A percentile compares a stretch with the other conserved stretches of the same genome.
Evolutionary conservation across 805 yeast species (phyloP).

Genomic region (Yarrowia bubula): DNA sequence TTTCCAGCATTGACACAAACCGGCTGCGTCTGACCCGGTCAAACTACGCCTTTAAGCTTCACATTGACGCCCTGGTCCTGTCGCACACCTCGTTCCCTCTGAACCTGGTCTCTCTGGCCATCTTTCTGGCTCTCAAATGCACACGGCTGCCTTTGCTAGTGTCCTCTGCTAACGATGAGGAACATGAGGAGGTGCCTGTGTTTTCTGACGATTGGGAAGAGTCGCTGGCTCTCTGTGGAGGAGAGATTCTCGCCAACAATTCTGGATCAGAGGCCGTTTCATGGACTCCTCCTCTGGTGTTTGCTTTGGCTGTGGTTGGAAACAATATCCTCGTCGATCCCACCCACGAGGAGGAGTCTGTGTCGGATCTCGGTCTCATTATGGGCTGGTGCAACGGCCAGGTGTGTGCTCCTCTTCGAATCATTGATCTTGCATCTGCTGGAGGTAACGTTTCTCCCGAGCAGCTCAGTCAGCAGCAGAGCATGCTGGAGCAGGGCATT

Average conservation of each 20-base stretch:
- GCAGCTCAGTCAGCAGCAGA: conserved; percentile 36
- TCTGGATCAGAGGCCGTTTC: conserved; percentile 15
- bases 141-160: conserved; percentile 71
- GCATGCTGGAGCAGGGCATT: conserved; percentile 31
- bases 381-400: conserved; percentile 68
- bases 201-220: conserved; percentile 85
- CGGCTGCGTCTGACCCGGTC: conserved; percentile 61
- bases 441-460: conserved; percentile 45
- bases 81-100: conserved; percentile 79
- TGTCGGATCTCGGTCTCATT: conserved; percentile 78
- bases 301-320: conserved; percentile 76
- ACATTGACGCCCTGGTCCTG: conserved; percentile 74
- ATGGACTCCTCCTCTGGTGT: conserved; percentile 70
- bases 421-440: conserved; percentile 59
- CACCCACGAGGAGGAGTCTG: conserved; percentile 81
- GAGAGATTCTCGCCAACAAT: conserved; percentile 32
- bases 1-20: conserved; percentile 36
- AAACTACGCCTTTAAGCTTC: conserved; percentile 72
- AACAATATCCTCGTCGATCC: conserved; percentile 76
- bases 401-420: conserved; percentile 69
- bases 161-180: conserved; percentile 61
- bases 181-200: conserved; percentile 81
- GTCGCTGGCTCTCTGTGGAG: conserved; percentile 48
- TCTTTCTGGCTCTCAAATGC: conserved; percentile 75
- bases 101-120: conserved; percentile 73